These are phyloP conservation scores for Phalaenopsis hybrid DNA, from an alignment of 116 monocot genomes.

Conservation along the genomic window DNA sequence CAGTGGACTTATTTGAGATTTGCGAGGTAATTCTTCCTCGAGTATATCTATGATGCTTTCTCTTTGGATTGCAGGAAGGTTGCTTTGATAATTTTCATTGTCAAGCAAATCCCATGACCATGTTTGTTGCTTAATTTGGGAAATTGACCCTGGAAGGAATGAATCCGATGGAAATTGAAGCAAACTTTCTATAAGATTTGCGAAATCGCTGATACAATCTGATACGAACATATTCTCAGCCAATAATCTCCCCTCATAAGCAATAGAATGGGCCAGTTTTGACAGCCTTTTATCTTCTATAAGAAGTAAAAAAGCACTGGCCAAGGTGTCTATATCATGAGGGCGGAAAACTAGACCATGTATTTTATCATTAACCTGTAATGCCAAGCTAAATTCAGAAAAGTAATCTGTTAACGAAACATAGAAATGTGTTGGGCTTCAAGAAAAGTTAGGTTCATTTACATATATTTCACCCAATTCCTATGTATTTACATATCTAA, in stretches of 20 bases:
- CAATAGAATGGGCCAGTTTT: slow-evolving; percentile 34
- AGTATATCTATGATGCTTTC: slow-evolving; percentile 46
- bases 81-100: slow-evolving; percentile 19
- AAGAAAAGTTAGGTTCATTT: neutral
- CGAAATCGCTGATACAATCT: slow-evolving; percentile 53
- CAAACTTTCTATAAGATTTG: slow-evolving; percentile 75
- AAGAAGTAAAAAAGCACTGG: slow-evolving; percentile 41
- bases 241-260: slow-evolving; percentile 34
- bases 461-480: no score
- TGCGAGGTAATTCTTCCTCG: slow-evolving; percentile 34
- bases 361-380: slow-evolving; percentile 58
- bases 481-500: no score
- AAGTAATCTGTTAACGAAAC: neutral
- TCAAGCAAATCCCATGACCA: slow-evolving; percentile 78
- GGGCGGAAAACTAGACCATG: slow-evolving; percentile 62
- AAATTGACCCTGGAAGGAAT: slow-evolving; percentile 42
- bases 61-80: neutral
- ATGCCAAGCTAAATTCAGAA: neutral
- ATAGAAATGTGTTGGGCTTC: neutral
- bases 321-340: slow-evolving; percentile 39
- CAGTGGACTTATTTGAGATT: slow-evolving; percentile 7
- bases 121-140: slow-evolving; percentile 38
- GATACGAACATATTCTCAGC: slow-evolving; percentile 63
- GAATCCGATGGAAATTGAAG: slow-evolving; percentile 75
- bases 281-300: slow-evolving; percentile 48